These are phyloP conservation scores for Cyclocybe cylindracea DNA, from an alignment of 768 basidiomycete species.

Conservation along the genomic window DNA sequence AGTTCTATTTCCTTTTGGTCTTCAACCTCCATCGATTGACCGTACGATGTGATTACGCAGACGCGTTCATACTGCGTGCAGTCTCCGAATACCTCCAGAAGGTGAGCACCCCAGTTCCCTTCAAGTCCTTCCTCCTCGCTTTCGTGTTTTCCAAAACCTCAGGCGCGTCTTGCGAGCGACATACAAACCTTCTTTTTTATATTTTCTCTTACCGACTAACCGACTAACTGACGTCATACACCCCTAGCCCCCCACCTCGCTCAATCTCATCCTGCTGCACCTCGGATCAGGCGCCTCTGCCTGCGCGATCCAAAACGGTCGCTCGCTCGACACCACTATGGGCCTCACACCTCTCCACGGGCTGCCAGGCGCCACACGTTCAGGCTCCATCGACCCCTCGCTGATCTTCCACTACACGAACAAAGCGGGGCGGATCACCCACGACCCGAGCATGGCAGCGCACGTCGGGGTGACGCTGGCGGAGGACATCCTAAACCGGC, in stretches of 20 bases:
- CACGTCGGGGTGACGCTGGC: slow-evolving; percentile 63
- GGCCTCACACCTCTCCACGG: slow-evolving; percentile 89
- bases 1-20: slow-evolving; percentile 17
- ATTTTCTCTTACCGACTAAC: background rate
- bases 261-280: slow-evolving; percentile 83
- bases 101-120: slow-evolving; percentile 24
- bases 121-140: too few relatives aligned
- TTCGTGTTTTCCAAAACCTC: too few relatives aligned
- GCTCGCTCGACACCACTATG: slow-evolving; percentile 87
- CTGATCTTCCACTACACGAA: slow-evolving; percentile 85
- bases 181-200: background rate
- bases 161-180: background rate
- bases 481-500: slow-evolving; percentile 72
- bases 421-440: slow-evolving; percentile 51
- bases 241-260: slow-evolving; percentile 39
- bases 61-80: slow-evolving; percentile 66
- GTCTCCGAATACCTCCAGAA: slow-evolving; percentile 62
- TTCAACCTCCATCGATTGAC: background rate
- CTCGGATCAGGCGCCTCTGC: slow-evolving; percentile 90
- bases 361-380: slow-evolving; percentile 85
- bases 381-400: slow-evolving; percentile 81
- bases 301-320: slow-evolving; percentile 72
- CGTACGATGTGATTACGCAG: slow-evolving; percentile 41
- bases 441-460: slow-evolving; percentile 46
- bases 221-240: background rate